A percentile compares a stretch with the other conserved stretches of the same genome.
Conservation (phyloP, 2,329 filamentous ascomycete genomes). For the Claviceps monticola region DNA sequence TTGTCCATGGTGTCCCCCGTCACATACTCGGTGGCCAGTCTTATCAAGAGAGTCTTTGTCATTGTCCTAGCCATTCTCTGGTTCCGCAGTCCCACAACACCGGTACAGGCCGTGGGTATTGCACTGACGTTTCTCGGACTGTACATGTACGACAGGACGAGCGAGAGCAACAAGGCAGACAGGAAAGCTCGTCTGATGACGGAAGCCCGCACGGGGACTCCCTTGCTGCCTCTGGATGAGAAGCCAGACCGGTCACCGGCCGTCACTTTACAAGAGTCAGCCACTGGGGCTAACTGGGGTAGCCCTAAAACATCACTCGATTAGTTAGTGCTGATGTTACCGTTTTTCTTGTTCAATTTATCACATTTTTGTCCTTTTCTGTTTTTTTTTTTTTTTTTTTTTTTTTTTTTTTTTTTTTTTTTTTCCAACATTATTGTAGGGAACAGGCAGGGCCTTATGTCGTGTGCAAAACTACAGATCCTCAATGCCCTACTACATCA, state of each 20-base stretch:
- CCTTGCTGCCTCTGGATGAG: conserved; percentile 53
- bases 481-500: too few relatives aligned
- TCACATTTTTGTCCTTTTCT: background rate
- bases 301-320: conserved; percentile 47
- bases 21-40: conserved; percentile 87
- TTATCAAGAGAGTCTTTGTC: conserved; percentile 96
- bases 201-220: conserved; percentile 17
- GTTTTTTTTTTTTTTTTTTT: background rate
- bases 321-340: conserved; percentile 12
- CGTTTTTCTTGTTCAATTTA: background rate
- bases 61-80: conserved; percentile 90
- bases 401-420: background rate
- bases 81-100: conserved; percentile 84
- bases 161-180: conserved; percentile 76
- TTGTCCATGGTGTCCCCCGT: conserved; percentile 90
- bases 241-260: conserved; percentile 13
- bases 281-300: conserved; percentile 8
- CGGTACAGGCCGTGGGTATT: conserved; percentile 73
- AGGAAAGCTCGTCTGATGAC: conserved; percentile 58
- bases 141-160: conserved; percentile 91
- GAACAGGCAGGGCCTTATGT: too few relatives aligned
- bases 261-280: conserved; percentile 7
- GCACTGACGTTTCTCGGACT: conserved; percentile 79
- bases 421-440: background rate
- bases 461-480: too few relatives aligned